These are phyloP conservation scores for Suillus variegatus DNA, from an alignment of 768 basidiomycete genomes.

Conservation along the genomic window DNA sequence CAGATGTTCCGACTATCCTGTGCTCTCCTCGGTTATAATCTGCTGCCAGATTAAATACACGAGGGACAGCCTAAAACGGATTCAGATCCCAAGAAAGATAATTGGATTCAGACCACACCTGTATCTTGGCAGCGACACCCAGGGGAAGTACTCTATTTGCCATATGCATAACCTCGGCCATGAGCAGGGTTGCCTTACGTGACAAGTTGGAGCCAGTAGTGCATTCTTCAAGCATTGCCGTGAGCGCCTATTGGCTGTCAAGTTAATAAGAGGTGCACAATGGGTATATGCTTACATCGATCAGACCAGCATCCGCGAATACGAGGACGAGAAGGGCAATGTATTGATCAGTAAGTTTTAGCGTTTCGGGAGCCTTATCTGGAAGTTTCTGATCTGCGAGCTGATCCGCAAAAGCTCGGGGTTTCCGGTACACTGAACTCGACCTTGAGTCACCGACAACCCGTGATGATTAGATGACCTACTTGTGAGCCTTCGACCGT, in stretches of 20 bases:
- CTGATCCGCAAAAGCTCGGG: conserved; percentile 37
- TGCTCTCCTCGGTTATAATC: conserved; percentile 77
- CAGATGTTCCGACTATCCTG: conserved; percentile 80
- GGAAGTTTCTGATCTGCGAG: conserved; percentile 37
- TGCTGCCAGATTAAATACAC: conserved; percentile 82
- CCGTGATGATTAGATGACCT: conserved; percentile 24
- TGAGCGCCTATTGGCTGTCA: conserved; percentile 62
- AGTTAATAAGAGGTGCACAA: background rate
- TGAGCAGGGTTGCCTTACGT: conserved; percentile 86
- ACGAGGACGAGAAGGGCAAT: conserved; percentile 82
- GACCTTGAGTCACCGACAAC: conserved; percentile 1
- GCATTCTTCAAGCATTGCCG: conserved; percentile 81
- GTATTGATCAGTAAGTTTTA: conserved; percentile 92
- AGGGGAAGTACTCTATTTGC: conserved; percentile 86
- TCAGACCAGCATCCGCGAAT: conserved; percentile 82
- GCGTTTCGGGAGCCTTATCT: conserved; percentile 53
- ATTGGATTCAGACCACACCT: conserved; percentile 47
- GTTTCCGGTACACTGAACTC: conserved; percentile 65
- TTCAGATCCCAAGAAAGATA: conserved; percentile 5
- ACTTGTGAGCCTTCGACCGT: conserved; percentile 88
- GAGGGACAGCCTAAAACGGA: conserved; percentile 69
- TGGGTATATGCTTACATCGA: conserved; percentile 62
- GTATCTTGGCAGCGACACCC: conserved; percentile 78
- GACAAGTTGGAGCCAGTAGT: conserved; percentile 71
- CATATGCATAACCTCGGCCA: conserved; percentile 89